Conservation (phyloP, 805 yeast species). For the Kluyveromyces aestuarii region DNA sequence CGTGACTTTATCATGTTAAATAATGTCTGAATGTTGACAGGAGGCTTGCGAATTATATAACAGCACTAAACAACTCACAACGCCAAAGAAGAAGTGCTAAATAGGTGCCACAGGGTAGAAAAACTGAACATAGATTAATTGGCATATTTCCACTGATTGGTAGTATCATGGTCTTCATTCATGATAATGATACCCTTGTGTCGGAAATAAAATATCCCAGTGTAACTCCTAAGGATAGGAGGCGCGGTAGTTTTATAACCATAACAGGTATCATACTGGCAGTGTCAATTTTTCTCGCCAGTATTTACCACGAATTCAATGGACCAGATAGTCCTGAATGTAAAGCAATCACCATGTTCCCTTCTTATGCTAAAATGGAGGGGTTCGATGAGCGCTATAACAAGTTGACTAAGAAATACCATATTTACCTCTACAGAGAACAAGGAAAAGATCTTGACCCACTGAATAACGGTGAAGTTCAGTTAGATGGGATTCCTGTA, state of each 20-base stretch:
- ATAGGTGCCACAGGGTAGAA: neutral
- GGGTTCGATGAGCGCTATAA: slow-evolving; percentile 74
- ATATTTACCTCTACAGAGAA: slow-evolving; percentile 80
- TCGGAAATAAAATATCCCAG: slow-evolving; percentile 1
- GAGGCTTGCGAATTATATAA: neutral
- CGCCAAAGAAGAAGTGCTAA: neutral
- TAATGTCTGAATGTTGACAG: neutral
- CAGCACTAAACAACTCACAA: too few species aligned
- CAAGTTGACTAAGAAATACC: slow-evolving; percentile 50
- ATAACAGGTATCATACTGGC: slow-evolving; percentile 13
- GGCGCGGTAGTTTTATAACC: slow-evolving; percentile 4
- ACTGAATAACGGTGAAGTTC: slow-evolving; percentile 25
- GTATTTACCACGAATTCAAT: slow-evolving; percentile 13
- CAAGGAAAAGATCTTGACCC: slow-evolving; percentile 61
- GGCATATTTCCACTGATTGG: neutral
- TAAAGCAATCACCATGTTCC: slow-evolving; percentile 67
- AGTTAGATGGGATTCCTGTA: slow-evolving; percentile 71
- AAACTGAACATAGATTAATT: neutral
- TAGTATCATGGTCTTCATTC: neutral
- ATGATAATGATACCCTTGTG: neutral
- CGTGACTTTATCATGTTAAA: neutral
- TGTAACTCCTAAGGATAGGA: slow-evolving; percentile 1
- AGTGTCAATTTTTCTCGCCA: slow-evolving; percentile 6
- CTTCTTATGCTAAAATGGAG: slow-evolving; percentile 66
- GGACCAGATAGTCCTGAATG: slow-evolving; percentile 52